phyloP scores from a whole-genome alignment of 345 rosid species.

The Bruguiera sexangula region DNA sequence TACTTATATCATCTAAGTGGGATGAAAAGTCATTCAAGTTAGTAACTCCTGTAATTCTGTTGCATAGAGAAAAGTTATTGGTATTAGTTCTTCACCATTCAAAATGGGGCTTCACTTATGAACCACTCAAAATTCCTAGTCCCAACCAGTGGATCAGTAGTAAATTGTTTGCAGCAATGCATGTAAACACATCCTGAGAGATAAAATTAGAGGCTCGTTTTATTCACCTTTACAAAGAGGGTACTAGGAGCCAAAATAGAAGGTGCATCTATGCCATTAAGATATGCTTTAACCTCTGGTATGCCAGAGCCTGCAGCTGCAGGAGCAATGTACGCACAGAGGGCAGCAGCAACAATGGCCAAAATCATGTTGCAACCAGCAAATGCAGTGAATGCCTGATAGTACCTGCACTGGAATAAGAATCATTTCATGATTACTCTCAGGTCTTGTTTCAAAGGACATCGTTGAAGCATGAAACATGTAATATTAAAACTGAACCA shows the following conservation, averaged over 20 bases:
- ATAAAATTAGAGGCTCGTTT: neutral
- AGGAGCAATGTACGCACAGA: slow-evolving; percentile 82
- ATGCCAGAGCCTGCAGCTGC: slow-evolving; percentile 96
- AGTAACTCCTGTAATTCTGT: neutral
- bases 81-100: neutral
- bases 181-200: neutral
- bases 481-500: neutral
- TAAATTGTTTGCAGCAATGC: neutral
- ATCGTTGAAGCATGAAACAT: neutral
- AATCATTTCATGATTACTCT: slow-evolving; percentile 16
- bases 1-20: neutral
- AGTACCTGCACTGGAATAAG: slow-evolving; percentile 51
- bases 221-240: slow-evolving; percentile 74
- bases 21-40: neutral
- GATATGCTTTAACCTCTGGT: slow-evolving; percentile 95
- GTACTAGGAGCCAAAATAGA: slow-evolving; percentile 86
- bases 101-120: neutral
- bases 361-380: slow-evolving; percentile 63
- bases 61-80: neutral
- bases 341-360: slow-evolving; percentile 60
- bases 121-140: neutral
- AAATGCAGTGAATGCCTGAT: slow-evolving; percentile 56
- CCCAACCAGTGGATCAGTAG: neutral
- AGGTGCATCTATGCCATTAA: slow-evolving; percentile 86
- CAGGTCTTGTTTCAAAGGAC: neutral